Conservation (phyloP, 257 asterid species). For the Penstemon barbatus region DNA sequence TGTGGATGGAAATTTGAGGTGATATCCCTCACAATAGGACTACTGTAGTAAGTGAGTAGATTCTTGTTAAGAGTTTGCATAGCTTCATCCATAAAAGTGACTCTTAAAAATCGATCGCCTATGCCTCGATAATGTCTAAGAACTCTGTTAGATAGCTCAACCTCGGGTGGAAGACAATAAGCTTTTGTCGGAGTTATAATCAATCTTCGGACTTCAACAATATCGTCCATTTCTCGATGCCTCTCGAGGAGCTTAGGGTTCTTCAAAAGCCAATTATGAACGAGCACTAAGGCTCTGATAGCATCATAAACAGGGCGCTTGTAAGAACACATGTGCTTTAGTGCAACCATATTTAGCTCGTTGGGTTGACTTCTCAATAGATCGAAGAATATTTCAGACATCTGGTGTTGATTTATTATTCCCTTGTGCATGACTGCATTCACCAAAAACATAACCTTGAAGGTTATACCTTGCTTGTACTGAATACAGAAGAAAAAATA, state of each 20-base stretch:
- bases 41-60: conserved; percentile 55
- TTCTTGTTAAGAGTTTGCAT: conserved; percentile 68
- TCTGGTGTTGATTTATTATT: conserved; percentile 79
- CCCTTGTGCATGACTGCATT: conserved; percentile 84
- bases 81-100: conserved; percentile 91
- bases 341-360: conserved; percentile 57
- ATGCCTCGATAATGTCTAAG: conserved; percentile 56
- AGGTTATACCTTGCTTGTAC: conserved; percentile 46
- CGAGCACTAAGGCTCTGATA: conserved; percentile 38
- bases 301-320: conserved; percentile 66
- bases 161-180: conserved; percentile 83
- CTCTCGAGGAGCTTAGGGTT: conserved; percentile 66
- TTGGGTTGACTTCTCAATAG: conserved; percentile 58
- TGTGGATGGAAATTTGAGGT: conserved; percentile 43
- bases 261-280: conserved; percentile 58
- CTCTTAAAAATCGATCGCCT: conserved; percentile 79
- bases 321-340: conserved; percentile 61
- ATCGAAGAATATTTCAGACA: conserved; percentile 52
- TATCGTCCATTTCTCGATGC: conserved; percentile 54
- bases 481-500: conserved; percentile 72
- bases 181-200: conserved; percentile 76
- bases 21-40: conserved; percentile 58
- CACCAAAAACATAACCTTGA: conserved; percentile 65
- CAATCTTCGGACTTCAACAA: conserved; percentile 77
- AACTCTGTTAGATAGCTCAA: conserved; percentile 82